These are phyloP conservation scores for Yamadazyma kitorensis DNA, from an alignment of 805 yeast species.

Conservation along the genomic window DNA sequence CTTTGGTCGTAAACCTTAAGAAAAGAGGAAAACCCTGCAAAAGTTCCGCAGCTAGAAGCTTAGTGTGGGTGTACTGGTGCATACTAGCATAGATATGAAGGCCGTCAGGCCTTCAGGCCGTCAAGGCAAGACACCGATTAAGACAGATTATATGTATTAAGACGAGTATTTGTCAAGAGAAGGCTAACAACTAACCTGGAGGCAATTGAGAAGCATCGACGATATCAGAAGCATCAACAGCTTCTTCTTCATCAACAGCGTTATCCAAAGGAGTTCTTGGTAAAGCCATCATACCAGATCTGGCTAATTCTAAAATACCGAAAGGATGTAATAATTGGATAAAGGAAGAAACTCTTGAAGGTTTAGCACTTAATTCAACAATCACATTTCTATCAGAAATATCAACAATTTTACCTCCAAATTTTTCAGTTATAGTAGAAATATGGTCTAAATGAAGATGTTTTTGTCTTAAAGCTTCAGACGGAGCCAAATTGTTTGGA, in stretches of 20 bases:
- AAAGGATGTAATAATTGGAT: slow-evolving; percentile 90
- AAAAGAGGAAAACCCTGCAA: no score
- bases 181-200: slow-evolving; percentile 96
- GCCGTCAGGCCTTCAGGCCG: no score
- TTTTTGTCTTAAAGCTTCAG: slow-evolving; percentile 92
- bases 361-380: slow-evolving; percentile 92
- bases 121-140: no score
- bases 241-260: slow-evolving; percentile 42
- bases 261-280: slow-evolving; percentile 88
- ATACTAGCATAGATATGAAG: no score
- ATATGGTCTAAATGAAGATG: slow-evolving; percentile 85
- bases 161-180: no score
- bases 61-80: no score
- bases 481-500: slow-evolving; percentile 84
- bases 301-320: slow-evolving; percentile 92
- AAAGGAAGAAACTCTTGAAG: slow-evolving; percentile 82
- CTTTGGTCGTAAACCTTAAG: background rate
- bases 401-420: slow-evolving; percentile 92
- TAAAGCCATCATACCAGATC: slow-evolving; percentile 98
- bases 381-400: slow-evolving; percentile 91
- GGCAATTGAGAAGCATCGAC: slow-evolving; percentile 91
- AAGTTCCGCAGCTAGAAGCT: no score
- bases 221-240: slow-evolving; percentile 57
- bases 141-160: no score
- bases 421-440: slow-evolving; percentile 73